phyloP scores from a whole-genome alignment of 768 basidiomycete species.

The Tylopilus vinaceipallidus region DNA sequence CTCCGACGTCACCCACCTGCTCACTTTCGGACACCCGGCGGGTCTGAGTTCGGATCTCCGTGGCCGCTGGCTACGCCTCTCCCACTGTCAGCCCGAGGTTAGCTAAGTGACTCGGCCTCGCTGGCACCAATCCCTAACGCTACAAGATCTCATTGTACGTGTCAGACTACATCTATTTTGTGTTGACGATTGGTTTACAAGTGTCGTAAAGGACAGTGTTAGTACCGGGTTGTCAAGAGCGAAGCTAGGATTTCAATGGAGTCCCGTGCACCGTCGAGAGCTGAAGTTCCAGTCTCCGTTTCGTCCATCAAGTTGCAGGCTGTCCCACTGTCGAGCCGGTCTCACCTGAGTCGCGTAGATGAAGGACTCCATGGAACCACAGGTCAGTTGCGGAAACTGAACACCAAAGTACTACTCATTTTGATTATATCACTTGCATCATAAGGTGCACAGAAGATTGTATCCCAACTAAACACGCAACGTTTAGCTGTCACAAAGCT shows the following conservation, averaged over 20 bases:
- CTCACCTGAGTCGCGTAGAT: constrained; percentile 17
- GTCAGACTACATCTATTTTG: neutral
- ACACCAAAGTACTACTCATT: neutral
- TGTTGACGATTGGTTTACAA: constrained; percentile 1
- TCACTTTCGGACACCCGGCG: no score
- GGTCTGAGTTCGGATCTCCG: no score
- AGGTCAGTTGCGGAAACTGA: constrained; percentile 12
- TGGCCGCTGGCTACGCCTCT: neutral
- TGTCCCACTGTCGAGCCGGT: constrained; percentile 13
- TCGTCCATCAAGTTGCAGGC: constrained; percentile 1
- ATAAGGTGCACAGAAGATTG: constrained; percentile 53
- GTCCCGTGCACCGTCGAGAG: neutral
- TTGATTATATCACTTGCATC: neutral
- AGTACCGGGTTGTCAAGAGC: no score
- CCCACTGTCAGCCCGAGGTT: no score
- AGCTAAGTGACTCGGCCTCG: neutral
- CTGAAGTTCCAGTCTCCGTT: neutral
- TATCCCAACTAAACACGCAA: constrained; percentile 44
- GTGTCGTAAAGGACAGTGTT: neutral
- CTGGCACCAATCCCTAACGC: no score
- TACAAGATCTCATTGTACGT: constrained; percentile 11
- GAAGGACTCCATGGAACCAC: constrained; percentile 23
- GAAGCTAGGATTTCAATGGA: constrained; percentile 15
- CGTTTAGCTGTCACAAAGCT: constrained; percentile 46
- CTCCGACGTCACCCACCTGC: no score